phyloP scores from a whole-genome alignment of 2,329 filamentous ascomycete genomes.

The Ascochyta viciae-villosae region DNA sequence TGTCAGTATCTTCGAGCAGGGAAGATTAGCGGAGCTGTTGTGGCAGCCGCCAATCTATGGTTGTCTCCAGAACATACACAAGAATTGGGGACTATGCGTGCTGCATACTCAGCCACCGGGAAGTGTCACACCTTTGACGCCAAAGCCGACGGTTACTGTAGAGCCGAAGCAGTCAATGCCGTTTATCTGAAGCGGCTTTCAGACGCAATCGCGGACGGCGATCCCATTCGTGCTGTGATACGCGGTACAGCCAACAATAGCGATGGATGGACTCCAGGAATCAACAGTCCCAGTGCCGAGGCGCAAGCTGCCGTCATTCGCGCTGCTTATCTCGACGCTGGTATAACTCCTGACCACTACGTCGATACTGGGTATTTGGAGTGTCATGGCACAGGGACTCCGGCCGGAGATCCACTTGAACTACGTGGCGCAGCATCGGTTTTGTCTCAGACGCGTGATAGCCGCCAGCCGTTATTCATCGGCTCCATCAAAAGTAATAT shows the following conservation, averaged over 20 bases:
- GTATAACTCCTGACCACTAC: slow-evolving; percentile 2
- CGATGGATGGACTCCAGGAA: slow-evolving; percentile 26
- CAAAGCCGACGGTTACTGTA: slow-evolving; percentile 67
- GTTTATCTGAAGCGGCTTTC: slow-evolving; percentile 39
- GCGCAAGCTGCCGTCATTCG: slow-evolving; percentile 44
- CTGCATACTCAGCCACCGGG: too few species aligned
- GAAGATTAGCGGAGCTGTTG: too few species aligned
- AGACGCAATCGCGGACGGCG: slow-evolving; percentile 29
- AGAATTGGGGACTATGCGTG: too few species aligned
- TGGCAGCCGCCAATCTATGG: too few species aligned
- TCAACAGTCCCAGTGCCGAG: slow-evolving; percentile 51
- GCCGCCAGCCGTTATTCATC: slow-evolving; percentile 19
- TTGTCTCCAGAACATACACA: too few species aligned
- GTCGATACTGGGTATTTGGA: too few species aligned
- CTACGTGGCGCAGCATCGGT: slow-evolving; percentile 32
- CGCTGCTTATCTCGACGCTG: slow-evolving; percentile 44
- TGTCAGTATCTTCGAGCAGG: too few species aligned
- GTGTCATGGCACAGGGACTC: too few species aligned
- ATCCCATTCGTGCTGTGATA: slow-evolving; percentile 40
- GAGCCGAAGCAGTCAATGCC: slow-evolving; percentile 64
- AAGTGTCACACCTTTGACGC: slow-evolving; percentile 50
- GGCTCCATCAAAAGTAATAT: slow-evolving; percentile 48
- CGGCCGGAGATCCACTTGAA: not conserved
- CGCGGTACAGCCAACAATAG: slow-evolving; percentile 32
- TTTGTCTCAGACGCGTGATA: slow-evolving; percentile 3